Evolutionary conservation across 2,329 filamentous ascomycete species (phyloP), one percentile per base, ranked within the genome.

Genomic region (Diplodia corticola): DNA sequence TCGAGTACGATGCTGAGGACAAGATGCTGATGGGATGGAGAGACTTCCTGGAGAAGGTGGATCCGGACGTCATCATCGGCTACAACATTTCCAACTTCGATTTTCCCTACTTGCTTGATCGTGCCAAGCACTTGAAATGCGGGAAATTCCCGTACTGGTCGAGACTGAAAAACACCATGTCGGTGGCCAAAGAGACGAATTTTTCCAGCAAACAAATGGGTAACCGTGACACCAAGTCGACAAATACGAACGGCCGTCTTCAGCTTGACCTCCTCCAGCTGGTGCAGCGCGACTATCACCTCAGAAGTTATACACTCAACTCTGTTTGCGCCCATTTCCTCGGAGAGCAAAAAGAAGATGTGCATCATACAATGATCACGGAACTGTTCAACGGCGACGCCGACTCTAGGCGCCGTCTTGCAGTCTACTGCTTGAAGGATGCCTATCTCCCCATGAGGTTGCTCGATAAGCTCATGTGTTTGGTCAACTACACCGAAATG

Each of bases 401-500:
- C 0, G 95, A 99, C 75, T 97, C 94, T 4, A 84, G 95, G 70
- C 88, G 96, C 72, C 89, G 95, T 79, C 81, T 99, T 57, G 95
- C 95, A 0, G 87, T 99, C 0, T 99, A 99, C 81, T 99, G 95
- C 80, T 80, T 99, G 70, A 99, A 99, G 79, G 96, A 99, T 81
- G 95, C 95, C 0, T 99, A 97, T 73, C 84, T 99, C 3, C 95
- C 95, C 1, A 93, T 98, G 74, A 84, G 96, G 67, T 80, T 99
- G 61, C 93, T 99, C 89, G 95, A 99, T 75, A 99, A 99, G 78
- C 84, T 99, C 28, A 98, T 96, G 75, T 98, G 95, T 79, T 83
- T 99, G n/a, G 91, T 97, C 79, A 99, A 99, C 77, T 98, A 98
- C 74, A 98, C 95, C 0, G 95, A 99, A 80, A 99, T 99, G 95